Evolutionary conservation across 768 basidiomycete genomes (phyloP).

Genomic region (Amyloporia xantha): DNA sequence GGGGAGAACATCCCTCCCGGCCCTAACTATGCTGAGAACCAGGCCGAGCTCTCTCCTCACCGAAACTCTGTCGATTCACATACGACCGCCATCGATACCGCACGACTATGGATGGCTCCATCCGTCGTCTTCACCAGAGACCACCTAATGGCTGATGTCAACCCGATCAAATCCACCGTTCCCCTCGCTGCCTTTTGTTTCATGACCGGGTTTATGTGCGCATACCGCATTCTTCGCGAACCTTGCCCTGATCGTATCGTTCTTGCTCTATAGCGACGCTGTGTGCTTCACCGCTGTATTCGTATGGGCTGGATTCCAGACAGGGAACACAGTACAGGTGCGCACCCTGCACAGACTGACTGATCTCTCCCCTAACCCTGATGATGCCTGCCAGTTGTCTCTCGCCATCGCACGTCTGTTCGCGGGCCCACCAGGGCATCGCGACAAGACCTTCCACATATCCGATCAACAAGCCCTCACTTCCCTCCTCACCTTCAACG

Average conservation of each 20-base stretch:
- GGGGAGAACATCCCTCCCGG: conserved; percentile 4
- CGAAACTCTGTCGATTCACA: conserved; percentile 7
- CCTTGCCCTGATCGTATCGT: neutral
- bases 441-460: conserved; percentile 61
- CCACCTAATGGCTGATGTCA: conserved; percentile 37
- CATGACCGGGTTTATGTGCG: conserved; percentile 77
- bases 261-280: conserved; percentile 41
- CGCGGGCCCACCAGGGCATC: conserved; percentile 33
- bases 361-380: neutral
- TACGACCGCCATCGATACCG: conserved; percentile 12
- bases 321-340: conserved; percentile 69
- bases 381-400: conserved; percentile 43
- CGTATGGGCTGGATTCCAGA: conserved; percentile 85
- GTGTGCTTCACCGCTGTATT: conserved; percentile 74
- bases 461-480: conserved; percentile 81
- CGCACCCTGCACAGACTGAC: conserved; percentile 7
- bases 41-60: conserved; percentile 11
- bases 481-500: conserved; percentile 71
- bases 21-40: conserved; percentile 13
- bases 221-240: conserved; percentile 3
- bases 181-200: conserved; percentile 64
- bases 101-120: conserved; percentile 19
- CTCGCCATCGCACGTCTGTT: conserved; percentile 82
- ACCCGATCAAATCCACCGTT: conserved; percentile 41
- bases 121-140: conserved; percentile 15